Evolutionary conservation across 1,284 basidiomycete species (phyloP).

Genomic region (Sporisorium exsertum): DNA sequence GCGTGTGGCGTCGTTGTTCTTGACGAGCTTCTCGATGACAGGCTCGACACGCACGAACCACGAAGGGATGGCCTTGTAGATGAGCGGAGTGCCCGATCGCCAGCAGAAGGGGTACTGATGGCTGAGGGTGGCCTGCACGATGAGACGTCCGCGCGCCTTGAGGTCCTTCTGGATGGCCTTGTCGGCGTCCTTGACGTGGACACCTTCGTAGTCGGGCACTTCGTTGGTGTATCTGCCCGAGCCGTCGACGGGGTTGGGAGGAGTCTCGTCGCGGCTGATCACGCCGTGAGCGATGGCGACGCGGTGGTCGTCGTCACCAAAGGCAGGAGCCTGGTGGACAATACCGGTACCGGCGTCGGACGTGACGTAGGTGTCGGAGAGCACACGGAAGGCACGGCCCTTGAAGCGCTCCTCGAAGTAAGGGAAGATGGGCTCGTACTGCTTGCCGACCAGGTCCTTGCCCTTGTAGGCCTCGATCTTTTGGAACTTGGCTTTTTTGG

Average conservation of each 20-base stretch:
- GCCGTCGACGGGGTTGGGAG: slow-evolving; percentile 95
- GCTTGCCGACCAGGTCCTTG: slow-evolving; percentile 93
- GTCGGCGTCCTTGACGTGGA: slow-evolving; percentile 94
- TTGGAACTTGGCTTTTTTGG: slow-evolving; percentile 96
- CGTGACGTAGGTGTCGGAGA: slow-evolving; percentile 93
- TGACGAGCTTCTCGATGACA: slow-evolving; percentile 85
- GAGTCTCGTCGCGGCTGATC: slow-evolving; percentile 85
- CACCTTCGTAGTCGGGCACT: slow-evolving; percentile 90
- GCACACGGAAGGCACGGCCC: slow-evolving; percentile 89
- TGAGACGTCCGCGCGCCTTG: slow-evolving; percentile 86
- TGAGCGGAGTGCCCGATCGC: slow-evolving; percentile 92
- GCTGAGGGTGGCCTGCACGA: slow-evolving; percentile 86
- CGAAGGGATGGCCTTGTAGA: slow-evolving; percentile 94
- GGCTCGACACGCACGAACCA: slow-evolving; percentile 95
- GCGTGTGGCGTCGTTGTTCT: slow-evolving; percentile 88
- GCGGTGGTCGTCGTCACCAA: slow-evolving; percentile 98
- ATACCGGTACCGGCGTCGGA: slow-evolving; percentile 95
- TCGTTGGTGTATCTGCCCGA: slow-evolving; percentile 86
- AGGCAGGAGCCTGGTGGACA: slow-evolving; percentile 97
- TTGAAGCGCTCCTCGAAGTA: slow-evolving; percentile 96
- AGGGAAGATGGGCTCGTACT: slow-evolving; percentile 94
- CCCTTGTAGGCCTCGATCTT: slow-evolving; percentile 86
- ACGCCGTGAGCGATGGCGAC: slow-evolving; percentile 87
- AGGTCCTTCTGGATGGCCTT: slow-evolving; percentile 92
- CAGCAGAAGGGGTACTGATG: slow-evolving; percentile 98